Conservation (phyloP, 2,329 filamentous ascomycete species). For the Neonectria hederae region DNA sequence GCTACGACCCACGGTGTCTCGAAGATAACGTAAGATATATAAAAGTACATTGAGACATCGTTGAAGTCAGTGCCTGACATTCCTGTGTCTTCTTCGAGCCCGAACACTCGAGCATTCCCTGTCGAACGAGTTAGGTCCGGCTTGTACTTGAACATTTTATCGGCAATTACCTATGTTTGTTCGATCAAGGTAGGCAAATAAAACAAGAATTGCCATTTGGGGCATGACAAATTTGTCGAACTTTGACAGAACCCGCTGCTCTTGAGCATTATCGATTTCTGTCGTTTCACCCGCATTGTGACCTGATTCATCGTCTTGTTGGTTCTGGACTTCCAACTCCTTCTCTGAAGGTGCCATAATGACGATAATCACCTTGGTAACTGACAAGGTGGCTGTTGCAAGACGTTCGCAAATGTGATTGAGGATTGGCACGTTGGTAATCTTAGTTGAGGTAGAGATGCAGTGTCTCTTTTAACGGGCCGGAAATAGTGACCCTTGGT, state of each 20-base stretch:
- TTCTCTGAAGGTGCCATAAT: neutral
- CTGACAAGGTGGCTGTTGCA: neutral
- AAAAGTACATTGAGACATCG: slow-evolving; percentile 44
- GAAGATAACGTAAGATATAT: slow-evolving; percentile 46
- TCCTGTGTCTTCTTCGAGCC: slow-evolving; percentile 45
- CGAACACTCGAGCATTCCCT: slow-evolving; percentile 49
- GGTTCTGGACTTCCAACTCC: neutral
- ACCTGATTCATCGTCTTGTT: neutral
- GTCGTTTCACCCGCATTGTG: neutral
- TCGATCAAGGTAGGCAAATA: slow-evolving; percentile 41
- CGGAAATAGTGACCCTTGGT: neutral
- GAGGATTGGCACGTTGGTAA: neutral
- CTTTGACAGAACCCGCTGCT: slow-evolving; percentile 34
- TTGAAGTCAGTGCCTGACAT: slow-evolving; percentile 46
- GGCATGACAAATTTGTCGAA: slow-evolving; percentile 44
- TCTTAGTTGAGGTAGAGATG: neutral
- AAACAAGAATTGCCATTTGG: slow-evolving; percentile 37
- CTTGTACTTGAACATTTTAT: neutral
- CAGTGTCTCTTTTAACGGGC: neutral
- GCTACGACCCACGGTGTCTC: slow-evolving; percentile 46
- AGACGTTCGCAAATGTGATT: neutral
- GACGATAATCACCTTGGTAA: neutral
- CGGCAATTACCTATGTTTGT: slow-evolving; percentile 39
- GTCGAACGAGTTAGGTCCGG: neutral
- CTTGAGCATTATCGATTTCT: neutral